Evolutionary conservation across 345 rosid species (phyloP).

Genomic region (Nephelium lappaceum): DNA sequence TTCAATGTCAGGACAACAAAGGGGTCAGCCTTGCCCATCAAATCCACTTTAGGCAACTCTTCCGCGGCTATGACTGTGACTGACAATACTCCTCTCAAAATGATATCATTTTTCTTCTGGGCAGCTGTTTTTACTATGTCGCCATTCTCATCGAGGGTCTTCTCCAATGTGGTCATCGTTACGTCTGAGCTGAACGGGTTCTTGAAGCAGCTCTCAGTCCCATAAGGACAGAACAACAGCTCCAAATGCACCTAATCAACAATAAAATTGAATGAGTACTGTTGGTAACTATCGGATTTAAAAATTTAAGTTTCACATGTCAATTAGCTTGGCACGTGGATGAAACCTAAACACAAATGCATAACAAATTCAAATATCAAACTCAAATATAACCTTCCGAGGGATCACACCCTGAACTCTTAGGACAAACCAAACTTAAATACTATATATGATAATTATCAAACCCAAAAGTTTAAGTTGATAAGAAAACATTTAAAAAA

Average conservation of each 20-base stretch:
- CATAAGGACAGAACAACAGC: constrained; percentile 70
- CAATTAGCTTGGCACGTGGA: no score
- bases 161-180: constrained; percentile 77
- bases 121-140: constrained; percentile 15
- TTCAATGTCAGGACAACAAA: constrained; percentile 72
- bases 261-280: constrained; percentile 6
- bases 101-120: constrained; percentile 56
- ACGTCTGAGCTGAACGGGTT: constrained; percentile 57
- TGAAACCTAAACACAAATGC: no score
- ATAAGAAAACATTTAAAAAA: no score
- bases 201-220: constrained; percentile 55
- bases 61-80: constrained; percentile 75
- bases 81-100: constrained; percentile 84
- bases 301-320: no score
- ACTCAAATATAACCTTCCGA: no score
- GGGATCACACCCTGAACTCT: no score
- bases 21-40: constrained; percentile 86
- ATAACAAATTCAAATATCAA: no score
- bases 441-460: no score
- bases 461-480: no score
- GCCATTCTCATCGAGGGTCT: constrained; percentile 49
- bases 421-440: no score
- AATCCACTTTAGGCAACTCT: constrained; percentile 69
- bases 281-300: no score
- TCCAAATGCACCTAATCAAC: constrained; percentile 77